Evolutionary conservation across 352 stramenopile species (phyloP), one percentile per base, ranked within the genome.

Genomic region (Blastocystis sp.): DNA sequence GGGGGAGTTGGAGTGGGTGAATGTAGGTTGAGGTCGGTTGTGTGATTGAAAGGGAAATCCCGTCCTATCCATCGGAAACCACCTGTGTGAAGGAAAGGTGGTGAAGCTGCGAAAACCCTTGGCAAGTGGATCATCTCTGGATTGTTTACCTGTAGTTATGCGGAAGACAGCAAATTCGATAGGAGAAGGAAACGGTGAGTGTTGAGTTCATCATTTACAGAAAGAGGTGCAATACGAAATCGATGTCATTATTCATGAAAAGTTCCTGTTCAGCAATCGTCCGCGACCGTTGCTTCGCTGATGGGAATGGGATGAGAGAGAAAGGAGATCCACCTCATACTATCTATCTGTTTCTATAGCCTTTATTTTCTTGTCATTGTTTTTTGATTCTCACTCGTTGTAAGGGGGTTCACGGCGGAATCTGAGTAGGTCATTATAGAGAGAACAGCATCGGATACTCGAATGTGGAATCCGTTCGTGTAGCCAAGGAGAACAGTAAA

Each of bases 261-360:
- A 73, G 38, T 36, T 54, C 18, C 38, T 73, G 63, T 73, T 73
- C 38, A 73, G 63, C 27, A 54, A 29, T 24, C 63, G 63, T 51
- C 63, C 63, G 8, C 18, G 63, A 14, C 63, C 63, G 42, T 44
- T 73, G n/a, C 63, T 73, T 53, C 54, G 24, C 4, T 64, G 24
- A 64, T 27, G 29, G 24, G 21, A 21, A 27, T 64, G 46, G 11
- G 46, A 54, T 54, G 21, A 54, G 11, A 54, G 46, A 21, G 21
- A 11, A 21, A 54, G 11, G 46, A 11, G 11, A 21, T 54, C 9
- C 21, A 54, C 11, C 11, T 54, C 21, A 21, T 54, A 11, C 46
- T 54, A 54, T 54, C 11, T 54, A 54, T 54, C 46, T 54, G 46
- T 54, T 54, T 54, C 21, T 54, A 21, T 21, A 54, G n/a, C n/a